Evolutionary conservation across 2,329 filamentous ascomycete genomes (phyloP).

Genomic region (Pseudocercospora crystallina): DNA sequence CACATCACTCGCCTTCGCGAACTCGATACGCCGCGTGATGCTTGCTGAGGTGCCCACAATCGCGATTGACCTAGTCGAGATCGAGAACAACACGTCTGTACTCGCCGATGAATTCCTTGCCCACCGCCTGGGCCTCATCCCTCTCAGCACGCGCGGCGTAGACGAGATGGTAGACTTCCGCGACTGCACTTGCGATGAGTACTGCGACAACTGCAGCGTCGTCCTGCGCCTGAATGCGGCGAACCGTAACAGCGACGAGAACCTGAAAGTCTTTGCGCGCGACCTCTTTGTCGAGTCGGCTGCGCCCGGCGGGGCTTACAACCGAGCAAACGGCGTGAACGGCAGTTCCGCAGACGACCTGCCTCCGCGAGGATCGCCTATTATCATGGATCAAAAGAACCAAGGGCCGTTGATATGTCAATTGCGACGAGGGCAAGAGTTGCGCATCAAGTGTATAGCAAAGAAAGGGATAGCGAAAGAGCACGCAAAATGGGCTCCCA

Average conservation of each 20-base stretch:
- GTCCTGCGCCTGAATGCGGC: slow-evolving; percentile 75
- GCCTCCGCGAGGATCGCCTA: slow-evolving; percentile 63
- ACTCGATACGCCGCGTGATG: slow-evolving; percentile 86
- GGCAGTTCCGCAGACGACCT: slow-evolving; percentile 68
- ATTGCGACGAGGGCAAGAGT: slow-evolving; percentile 82
- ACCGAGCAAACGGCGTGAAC: slow-evolving; percentile 56
- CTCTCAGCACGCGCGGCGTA: slow-evolving; percentile 79
- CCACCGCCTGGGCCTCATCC: slow-evolving; percentile 86
- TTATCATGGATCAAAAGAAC: slow-evolving; percentile 79
- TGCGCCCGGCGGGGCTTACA: slow-evolving; percentile 64
- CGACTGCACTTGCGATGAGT: slow-evolving; percentile 94
- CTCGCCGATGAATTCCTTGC: slow-evolving; percentile 94
- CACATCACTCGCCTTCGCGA: slow-evolving; percentile 87
- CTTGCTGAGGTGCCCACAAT: slow-evolving; percentile 92
- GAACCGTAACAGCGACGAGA: slow-evolving; percentile 71
- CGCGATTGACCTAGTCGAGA: slow-evolving; percentile 90
- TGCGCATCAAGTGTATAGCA: slow-evolving; percentile 86
- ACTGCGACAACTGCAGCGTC: slow-evolving; percentile 89
- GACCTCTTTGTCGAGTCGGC: slow-evolving; percentile 67
- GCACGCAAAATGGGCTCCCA: slow-evolving; percentile 96
- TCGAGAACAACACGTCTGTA: slow-evolving; percentile 91
- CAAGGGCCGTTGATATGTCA: slow-evolving; percentile 87
- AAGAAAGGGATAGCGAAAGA: slow-evolving; percentile 99
- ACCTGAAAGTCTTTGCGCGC: slow-evolving; percentile 91
- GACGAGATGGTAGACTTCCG: slow-evolving; percentile 81